Evolutionary conservation across 495 filamentous ascomycete genomes (phyloP).

Genomic region (Patellaria atrata): DNA sequence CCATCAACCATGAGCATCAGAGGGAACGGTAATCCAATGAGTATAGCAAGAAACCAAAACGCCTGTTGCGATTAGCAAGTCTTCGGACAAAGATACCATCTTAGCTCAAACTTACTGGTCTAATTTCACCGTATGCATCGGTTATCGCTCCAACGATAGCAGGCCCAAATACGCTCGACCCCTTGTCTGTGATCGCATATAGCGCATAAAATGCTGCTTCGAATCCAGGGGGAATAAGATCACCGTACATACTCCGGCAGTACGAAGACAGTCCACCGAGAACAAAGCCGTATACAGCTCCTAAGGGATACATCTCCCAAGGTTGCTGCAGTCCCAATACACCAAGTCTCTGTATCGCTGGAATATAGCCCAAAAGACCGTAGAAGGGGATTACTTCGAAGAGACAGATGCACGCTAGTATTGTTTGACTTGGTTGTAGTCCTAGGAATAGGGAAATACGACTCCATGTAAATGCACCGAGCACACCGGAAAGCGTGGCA

Average conservation of each 20-base stretch:
- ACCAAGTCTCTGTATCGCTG: constrained; percentile 59
- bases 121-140: constrained; percentile 75
- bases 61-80: constrained; percentile 29
- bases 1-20: constrained; percentile 78
- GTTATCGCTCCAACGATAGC: constrained; percentile 88
- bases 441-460: constrained; percentile 50
- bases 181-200: constrained; percentile 96
- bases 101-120: constrained; percentile 35
- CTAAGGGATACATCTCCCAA: constrained; percentile 95
- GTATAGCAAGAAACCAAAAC: constrained; percentile 76
- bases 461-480: constrained; percentile 84
- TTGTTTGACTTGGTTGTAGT: constrained; percentile 67
- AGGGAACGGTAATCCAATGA: constrained; percentile 71
- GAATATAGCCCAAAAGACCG: constrained; percentile 78
- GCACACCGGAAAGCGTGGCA: constrained; percentile 63
- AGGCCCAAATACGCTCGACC: constrained; percentile 85
- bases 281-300: constrained; percentile 81
- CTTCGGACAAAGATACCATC: constrained; percentile 1
- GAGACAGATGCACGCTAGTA: constrained; percentile 73
- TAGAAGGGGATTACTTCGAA: constrained; percentile 92
- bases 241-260: constrained; percentile 82
- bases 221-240: constrained; percentile 82
- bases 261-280: constrained; percentile 88
- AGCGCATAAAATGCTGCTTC: constrained; percentile 95
- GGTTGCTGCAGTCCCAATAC: constrained; percentile 74